phyloP scores from a whole-genome alignment of 176 grass and related monocot species.

The Aegilops speltoides region DNA sequence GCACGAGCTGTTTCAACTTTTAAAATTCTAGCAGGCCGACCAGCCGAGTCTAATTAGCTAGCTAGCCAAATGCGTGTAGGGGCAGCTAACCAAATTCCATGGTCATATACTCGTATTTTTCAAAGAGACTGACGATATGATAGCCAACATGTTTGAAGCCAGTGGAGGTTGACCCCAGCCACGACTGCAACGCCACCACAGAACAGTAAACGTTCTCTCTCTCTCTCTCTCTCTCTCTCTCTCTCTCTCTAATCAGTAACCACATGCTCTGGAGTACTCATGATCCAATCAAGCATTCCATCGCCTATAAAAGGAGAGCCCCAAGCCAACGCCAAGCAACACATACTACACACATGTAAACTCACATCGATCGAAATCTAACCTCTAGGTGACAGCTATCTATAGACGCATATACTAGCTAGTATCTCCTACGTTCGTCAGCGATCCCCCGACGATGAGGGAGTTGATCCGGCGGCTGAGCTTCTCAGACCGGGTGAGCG shows the following conservation, averaged over 20 bases:
- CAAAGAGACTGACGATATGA: conserved; percentile 20
- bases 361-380: background rate
- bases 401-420: background rate
- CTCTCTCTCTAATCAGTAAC: too few relatives aligned
- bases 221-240: background rate
- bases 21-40: too few relatives aligned
- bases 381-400: background rate
- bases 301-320: conserved; percentile 21
- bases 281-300: background rate
- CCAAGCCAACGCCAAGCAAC: background rate
- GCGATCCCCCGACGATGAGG: conserved; percentile 10
- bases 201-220: background rate
- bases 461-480: conserved; percentile 53
- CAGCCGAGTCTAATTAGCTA: too few relatives aligned
- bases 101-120: conserved; percentile 8
- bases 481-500: conserved; percentile 39
- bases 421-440: background rate
- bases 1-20: too few relatives aligned
- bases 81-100: background rate
- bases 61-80: background rate
- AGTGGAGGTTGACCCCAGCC: background rate
- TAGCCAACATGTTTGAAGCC: conserved; percentile 15
- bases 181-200: background rate
- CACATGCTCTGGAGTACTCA: background rate
- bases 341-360: background rate